Base-by-base conservation (phyloP, 805 yeast species). In the Metschnikowia chrysomelidarum region DNA sequence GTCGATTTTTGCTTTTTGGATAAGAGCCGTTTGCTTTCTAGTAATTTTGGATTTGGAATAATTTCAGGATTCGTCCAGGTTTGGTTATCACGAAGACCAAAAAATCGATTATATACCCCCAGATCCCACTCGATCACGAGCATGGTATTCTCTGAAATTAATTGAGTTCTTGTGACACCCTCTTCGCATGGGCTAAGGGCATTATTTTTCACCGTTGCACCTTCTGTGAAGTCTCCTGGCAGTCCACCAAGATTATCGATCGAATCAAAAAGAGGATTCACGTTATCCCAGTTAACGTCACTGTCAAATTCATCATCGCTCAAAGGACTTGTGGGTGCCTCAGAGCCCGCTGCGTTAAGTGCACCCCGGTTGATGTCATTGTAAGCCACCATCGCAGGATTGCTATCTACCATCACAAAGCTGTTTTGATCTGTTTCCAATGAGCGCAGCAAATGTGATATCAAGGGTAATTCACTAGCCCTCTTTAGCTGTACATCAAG, bases 111-210 rank as follows among this genome's bases (percentile, higher is more conserved):
- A 49, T 71, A 71, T 1, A 60, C 53, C 2, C 61, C 69, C 2
- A 60, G 52, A 19, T 69, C 62, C 93, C 94, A 86, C 47, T 84
- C 83, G 54, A 89, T 80, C 4, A 84, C 72, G 12, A 67, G 52
- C 17, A 62, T 45, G n/a, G 53, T 54, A 27, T 40, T 49, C 30
- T 38, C 43, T 3, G 40, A 44, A 7, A 63, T 43, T 24, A 60
- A 48, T 4, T 7, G 7, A 4, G n/a, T n/a, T n/a, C n/a, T n/a
- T n/a, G n/a, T n/a, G n/a, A n/a, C n/a, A n/a, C n/a, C n/a, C n/a
- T n/a, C n/a, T n/a, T n/a, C n/a, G n/a, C n/a, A n/a, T n/a, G n/a
- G n/a, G n/a, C n/a, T n/a, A n/a, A n/a, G n/a, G n/a, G n/a, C n/a
- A n/a, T n/a, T n/a, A n/a, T n/a, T n/a, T n/a, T n/a, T n/a, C n/a